phyloP scores from a whole-genome alignment of 306 rosid genomes.

The cucumber (Cucumis sativus) region DNA sequence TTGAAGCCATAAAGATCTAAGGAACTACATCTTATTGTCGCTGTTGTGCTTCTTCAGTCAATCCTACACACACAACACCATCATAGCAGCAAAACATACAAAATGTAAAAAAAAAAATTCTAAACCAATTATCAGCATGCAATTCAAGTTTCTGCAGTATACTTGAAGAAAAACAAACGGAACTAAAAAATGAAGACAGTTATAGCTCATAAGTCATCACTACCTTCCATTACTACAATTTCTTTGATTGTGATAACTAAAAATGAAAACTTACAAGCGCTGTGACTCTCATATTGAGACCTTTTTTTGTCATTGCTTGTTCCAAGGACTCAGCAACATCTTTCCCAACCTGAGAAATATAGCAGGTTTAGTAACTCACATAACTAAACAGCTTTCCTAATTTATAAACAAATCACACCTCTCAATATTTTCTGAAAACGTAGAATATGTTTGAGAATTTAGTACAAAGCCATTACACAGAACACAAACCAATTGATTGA shows the following conservation, averaged over 20 bases:
- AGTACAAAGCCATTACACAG: not conserved
- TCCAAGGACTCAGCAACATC: slow-evolving; percentile 64
- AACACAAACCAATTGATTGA: not conserved
- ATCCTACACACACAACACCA: not conserved
- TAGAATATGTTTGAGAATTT: not conserved
- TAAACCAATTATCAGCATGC: not conserved
- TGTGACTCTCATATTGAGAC: slow-evolving; percentile 62
- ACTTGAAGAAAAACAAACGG: not conserved
- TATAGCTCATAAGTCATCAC: not conserved
- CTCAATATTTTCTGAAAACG: not conserved
- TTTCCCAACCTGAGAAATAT: slow-evolving; percentile 55
- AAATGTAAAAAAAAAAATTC: not conserved
- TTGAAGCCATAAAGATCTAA: not conserved
- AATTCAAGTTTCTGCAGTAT: not conserved
- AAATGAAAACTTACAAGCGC: slow-evolving; percentile 50
- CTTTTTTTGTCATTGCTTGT: slow-evolving; percentile 61
- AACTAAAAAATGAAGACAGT: not conserved
- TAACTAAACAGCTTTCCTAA: not conserved
- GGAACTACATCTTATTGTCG: not conserved
- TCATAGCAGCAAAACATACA: not conserved
- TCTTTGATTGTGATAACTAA: not conserved
- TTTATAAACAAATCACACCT: not conserved
- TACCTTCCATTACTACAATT: not conserved
- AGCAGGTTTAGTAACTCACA: not conserved
- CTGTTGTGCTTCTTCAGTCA: not conserved